These are phyloP conservation scores for Fusarium armeniacum DNA, from an alignment of 2,329 filamentous ascomycete genomes.

Conservation along the genomic window DNA sequence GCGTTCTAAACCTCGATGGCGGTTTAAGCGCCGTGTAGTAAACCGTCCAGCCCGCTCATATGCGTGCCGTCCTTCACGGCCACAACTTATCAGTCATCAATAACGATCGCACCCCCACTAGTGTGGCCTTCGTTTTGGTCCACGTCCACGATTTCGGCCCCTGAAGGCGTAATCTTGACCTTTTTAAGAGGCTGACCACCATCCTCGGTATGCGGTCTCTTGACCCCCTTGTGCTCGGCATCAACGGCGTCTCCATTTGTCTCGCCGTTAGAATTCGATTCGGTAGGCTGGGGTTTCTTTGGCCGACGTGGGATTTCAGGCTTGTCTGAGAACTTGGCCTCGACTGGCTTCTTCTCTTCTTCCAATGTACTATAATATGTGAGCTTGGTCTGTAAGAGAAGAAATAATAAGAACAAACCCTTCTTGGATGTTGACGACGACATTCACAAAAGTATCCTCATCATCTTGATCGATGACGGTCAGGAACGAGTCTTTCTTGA, in stretches of 20 bases:
- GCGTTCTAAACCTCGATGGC: conserved; percentile 86
- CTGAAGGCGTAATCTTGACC: conserved; percentile 57
- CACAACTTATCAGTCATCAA: conserved; percentile 66
- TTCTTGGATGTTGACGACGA: conserved; percentile 78
- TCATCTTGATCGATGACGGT: conserved; percentile 89
- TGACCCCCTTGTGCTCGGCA: conserved; percentile 56
- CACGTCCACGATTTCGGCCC: conserved; percentile 62
- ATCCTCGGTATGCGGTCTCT: conserved; percentile 63
- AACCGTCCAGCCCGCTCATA: conserved; percentile 24
- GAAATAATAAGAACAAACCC: conserved; percentile 63
- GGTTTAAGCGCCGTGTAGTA: conserved; percentile 77
- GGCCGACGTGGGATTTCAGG: conserved; percentile 67
- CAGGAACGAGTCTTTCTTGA: conserved; percentile 80
- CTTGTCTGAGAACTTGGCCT: conserved; percentile 59
- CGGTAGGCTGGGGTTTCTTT: conserved; percentile 57
- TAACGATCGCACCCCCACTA: conserved; percentile 74
- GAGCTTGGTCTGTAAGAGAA: conserved; percentile 40
- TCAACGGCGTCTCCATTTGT: conserved; percentile 60
- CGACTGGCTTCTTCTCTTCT: conserved; percentile 68
- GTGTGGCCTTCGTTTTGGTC: conserved; percentile 56
- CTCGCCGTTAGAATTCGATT: conserved; percentile 58
- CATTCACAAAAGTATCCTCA: conserved; percentile 80
- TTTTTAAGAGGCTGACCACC: conserved; percentile 63
- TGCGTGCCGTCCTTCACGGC: conserved; percentile 19
- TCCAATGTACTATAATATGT: conserved; percentile 58